Conservation (phyloP, 1,284 basidiomycete genomes). For the Moniliophthora roreri region DNA sequence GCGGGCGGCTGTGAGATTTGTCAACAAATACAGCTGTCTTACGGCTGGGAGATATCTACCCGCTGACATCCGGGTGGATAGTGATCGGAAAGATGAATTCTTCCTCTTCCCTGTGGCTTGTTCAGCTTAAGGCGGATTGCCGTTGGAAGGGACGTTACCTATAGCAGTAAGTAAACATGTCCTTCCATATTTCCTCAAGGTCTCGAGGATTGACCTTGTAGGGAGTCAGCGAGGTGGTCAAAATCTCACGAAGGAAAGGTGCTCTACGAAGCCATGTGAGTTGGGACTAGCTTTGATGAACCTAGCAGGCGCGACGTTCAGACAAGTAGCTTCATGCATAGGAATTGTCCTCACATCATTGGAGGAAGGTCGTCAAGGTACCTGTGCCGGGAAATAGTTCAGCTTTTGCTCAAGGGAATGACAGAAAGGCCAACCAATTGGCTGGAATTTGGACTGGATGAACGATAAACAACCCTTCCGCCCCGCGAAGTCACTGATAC, state of each 20-base stretch:
- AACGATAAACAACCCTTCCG: constrained; percentile 13
- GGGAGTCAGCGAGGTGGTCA: background rate
- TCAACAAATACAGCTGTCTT: constrained; percentile 42
- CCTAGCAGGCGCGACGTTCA: constrained; percentile 27
- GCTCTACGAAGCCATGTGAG: constrained; percentile 63
- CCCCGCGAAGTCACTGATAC: constrained; percentile 20
- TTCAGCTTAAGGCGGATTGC: background rate
- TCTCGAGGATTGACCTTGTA: constrained; percentile 63
- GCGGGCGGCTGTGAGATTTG: constrained; percentile 42
- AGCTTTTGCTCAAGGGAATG: background rate
- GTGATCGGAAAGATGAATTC: constrained; percentile 78
- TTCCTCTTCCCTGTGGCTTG: constrained; percentile 54
- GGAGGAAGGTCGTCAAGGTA: constrained; percentile 71
- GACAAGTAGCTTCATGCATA: constrained; percentile 1
- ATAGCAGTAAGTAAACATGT: constrained; percentile 71
- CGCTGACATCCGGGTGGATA: constrained; percentile 79
- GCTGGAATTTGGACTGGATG: constrained; percentile 65
- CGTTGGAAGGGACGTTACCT: no score
- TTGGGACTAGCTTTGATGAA: constrained; percentile 68
- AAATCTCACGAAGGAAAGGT: background rate
- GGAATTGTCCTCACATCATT: constrained; percentile 50
- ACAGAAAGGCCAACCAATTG: constrained; percentile 49
- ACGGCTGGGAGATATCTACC: constrained; percentile 43
- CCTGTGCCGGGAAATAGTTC: constrained; percentile 28
- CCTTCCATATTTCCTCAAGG: constrained; percentile 78